Base-by-base conservation (phyloP, 2,329 filamentous ascomycete genomes). In the Lachnellula subtilissima region DNA sequence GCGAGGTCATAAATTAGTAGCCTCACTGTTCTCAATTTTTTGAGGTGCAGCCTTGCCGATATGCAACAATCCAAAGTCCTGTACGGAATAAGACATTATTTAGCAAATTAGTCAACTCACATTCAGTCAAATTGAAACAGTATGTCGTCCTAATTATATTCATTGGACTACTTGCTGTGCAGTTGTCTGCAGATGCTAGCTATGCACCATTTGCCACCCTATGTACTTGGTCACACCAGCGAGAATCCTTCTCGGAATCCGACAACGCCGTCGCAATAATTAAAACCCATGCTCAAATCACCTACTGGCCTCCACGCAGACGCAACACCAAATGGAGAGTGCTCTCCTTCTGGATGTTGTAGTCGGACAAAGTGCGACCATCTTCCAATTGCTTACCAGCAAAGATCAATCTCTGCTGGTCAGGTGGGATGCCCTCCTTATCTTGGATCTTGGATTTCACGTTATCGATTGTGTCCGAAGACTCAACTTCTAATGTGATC, bases 301-400 rank as follows among this genome's bases (percentile, higher is more conserved):
- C 58, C 68, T 76, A 79, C 69, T 78, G 75, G 46, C 85, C 85
- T 74, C 85, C 85, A 76, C 85, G 85, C 47, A 88, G 80, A 72
- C 85, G 84, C 51, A 88, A 81, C 51, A 88, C 85, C 65, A 88
- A 72, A 72, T 88, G 86, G 12, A 89, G 78, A 3, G 86, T 88
- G 25, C 82, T 86, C 71, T 88, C 86, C 74, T 88, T 88, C 74
- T 93, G 89, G 61, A 93, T 93, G 76, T 92, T 92, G 81, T 92
- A 91, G 70, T 91, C 88, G 25, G 82, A 86, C 32, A 92, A 76
- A 1, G 88, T 91, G 45, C 88, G 84, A 54, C 88, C 88, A 67
- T 91, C 87, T 71, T 90, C 86, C 59, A 87, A 69, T 73, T 87
- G 84, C 78, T 87, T 87, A 68, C 84, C 84, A 69, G 84, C 84